These are phyloP conservation scores for Epichloe uncinata DNA, from an alignment of 2,329 filamentous ascomycete species.

Conservation along the genomic window DNA sequence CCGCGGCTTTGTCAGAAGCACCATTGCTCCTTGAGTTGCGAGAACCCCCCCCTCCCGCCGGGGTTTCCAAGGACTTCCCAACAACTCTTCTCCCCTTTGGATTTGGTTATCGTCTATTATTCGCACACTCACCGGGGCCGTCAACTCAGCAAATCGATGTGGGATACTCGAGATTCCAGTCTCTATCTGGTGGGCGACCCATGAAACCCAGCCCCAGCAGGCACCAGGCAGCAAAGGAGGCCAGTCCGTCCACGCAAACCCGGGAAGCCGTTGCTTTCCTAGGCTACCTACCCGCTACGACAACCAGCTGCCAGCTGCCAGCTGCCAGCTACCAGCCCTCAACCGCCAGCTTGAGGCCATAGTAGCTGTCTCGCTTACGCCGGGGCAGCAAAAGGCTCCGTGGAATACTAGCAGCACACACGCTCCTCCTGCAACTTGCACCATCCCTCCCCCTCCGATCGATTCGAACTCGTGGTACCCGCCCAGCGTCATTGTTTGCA, in stretches of 20 bases:
- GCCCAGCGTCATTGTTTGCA: constrained; percentile 5
- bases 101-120: background rate
- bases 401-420: background rate
- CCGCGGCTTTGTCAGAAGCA: constrained; percentile 5
- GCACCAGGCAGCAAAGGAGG: background rate
- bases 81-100: background rate
- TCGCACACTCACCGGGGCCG: background rate
- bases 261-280: no score
- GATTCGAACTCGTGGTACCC: constrained; percentile 2
- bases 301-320: no score
- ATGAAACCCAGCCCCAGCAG: background rate
- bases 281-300: background rate
- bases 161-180: background rate
- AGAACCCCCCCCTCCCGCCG: background rate
- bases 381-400: background rate
- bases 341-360: background rate
- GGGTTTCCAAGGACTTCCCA: background rate
- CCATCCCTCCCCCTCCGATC: background rate
- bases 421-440: background rate
- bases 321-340: background rate
- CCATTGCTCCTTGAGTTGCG: background rate
- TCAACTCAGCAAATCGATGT: background rate
- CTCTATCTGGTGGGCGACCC: background rate
- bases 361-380: background rate
- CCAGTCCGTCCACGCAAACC: no score